Evolutionary conservation across 257 asterid genomes (phyloP).

Genomic region (Solanum bulbocastanum): DNA sequence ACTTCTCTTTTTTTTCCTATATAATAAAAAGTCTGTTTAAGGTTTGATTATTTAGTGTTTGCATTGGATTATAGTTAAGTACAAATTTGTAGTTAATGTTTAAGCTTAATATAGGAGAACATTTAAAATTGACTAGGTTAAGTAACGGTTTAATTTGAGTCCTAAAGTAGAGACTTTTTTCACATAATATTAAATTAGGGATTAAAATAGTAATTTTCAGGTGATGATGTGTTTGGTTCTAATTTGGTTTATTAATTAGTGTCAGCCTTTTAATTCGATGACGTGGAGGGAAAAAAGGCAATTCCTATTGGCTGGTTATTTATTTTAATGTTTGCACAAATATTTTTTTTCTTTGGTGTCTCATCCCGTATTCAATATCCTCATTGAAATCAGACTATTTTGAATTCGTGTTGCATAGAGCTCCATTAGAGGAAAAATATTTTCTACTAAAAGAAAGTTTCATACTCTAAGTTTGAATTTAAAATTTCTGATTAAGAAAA

Average conservation of each 20-base stretch:
- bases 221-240: neutral
- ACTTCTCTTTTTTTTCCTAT: neutral
- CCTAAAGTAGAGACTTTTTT: neutral
- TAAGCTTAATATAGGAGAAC: neutral
- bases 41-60: neutral
- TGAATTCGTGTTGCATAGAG: rapidly evolving
- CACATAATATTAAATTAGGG: neutral
- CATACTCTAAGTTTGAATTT: rapidly evolving
- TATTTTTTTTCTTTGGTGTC: neutral
- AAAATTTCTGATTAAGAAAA: no score
- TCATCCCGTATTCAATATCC: no score
- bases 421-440: rapidly evolving
- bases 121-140: neutral
- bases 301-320: neutral
- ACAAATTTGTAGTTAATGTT: neutral
- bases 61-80: neutral
- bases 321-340: neutral
- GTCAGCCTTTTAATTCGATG: neutral
- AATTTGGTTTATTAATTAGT: neutral
- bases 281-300: neutral
- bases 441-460: no score
- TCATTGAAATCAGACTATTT: no score
- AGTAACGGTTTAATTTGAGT: neutral
- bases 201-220: neutral
- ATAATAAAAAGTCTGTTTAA: neutral